A percentile compares a stretch with the other conserved stretches of the same genome.
Evolutionary conservation across 2,329 filamentous ascomycete species (phyloP).

Genomic region (Tolypocladium sp.): DNA sequence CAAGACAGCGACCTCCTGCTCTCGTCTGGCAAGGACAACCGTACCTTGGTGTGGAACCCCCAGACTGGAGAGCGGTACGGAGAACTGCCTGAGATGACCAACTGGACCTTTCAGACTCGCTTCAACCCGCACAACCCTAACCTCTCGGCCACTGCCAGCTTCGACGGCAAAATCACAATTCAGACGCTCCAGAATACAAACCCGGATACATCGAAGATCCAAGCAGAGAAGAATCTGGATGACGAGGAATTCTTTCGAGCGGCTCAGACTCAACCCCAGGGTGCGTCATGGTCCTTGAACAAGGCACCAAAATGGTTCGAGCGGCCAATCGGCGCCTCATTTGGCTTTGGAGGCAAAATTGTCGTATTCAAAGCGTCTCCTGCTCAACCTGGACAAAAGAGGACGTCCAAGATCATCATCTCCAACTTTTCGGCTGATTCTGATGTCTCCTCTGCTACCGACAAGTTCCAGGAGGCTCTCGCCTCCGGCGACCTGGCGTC

Average conservation of each 20-base stretch:
- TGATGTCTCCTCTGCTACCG: constrained; percentile 71
- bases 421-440: constrained; percentile 84
- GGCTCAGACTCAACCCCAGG: constrained; percentile 85
- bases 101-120: constrained; percentile 94
- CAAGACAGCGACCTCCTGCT: constrained; percentile 84
- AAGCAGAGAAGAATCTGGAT: constrained; percentile 62
- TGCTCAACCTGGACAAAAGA: constrained; percentile 51
- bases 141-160: constrained; percentile 88
- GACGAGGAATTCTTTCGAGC: constrained; percentile 96
- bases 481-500: constrained; percentile 65
- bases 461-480: constrained; percentile 78
- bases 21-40: constrained; percentile 94
- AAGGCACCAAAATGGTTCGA: constrained; percentile 89
- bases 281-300: constrained; percentile 74
- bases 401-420: constrained; percentile 70
- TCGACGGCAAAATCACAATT: constrained; percentile 90
- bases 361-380: constrained; percentile 60
- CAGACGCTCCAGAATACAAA: constrained; percentile 95
- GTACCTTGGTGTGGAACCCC: constrained; percentile 92
- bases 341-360: constrained; percentile 92
- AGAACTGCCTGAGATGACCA: constrained; percentile 95
- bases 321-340: constrained; percentile 75
- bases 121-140: constrained; percentile 93
- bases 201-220: constrained; percentile 57
- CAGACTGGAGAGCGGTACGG: constrained; percentile 81